These are phyloP conservation scores for Puccinia horiana DNA, from an alignment of 1,284 basidiomycete genomes.

Conservation along the genomic window DNA sequence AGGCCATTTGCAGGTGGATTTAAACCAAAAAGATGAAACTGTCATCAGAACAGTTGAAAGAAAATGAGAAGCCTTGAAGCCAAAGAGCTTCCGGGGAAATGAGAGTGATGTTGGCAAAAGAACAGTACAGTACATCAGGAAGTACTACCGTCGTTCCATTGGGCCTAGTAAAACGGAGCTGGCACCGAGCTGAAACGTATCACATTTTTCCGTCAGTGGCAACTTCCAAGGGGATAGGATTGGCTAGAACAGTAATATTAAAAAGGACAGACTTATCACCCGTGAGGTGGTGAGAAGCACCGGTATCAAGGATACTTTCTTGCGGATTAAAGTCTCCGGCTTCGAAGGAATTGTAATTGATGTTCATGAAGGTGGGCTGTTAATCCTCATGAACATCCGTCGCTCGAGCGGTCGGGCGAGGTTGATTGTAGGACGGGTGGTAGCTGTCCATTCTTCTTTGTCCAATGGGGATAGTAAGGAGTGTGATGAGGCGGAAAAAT, in stretches of 20 bases:
- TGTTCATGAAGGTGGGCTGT: neutral
- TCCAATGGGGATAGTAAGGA: too few species aligned
- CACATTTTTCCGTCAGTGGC: neutral
- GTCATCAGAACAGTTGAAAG: neutral
- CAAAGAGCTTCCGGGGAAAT: conserved; percentile 2
- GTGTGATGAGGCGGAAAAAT: too few species aligned
- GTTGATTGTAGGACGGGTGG: too few species aligned
- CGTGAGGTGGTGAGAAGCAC: conserved; percentile 26
- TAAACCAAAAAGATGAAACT: neutral
- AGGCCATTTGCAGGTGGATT: neutral
- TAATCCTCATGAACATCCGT: too few species aligned
- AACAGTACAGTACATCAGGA: neutral
- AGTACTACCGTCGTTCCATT: neutral
- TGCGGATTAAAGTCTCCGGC: too few species aligned
- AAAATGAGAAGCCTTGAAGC: neutral
- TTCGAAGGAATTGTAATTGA: neutral
- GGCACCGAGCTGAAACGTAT: neutral
- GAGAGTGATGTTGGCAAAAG: neutral
- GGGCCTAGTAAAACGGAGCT: neutral
- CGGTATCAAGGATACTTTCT: conserved; percentile 11
- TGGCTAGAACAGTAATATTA: neutral
- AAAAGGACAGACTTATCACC: neutral
- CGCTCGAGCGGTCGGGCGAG: too few species aligned
- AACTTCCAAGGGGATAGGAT: neutral
- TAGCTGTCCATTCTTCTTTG: too few species aligned